These are phyloP conservation scores for Termitomyces sp. DNA, from an alignment of 768 basidiomycete genomes.

Conservation along the genomic window DNA sequence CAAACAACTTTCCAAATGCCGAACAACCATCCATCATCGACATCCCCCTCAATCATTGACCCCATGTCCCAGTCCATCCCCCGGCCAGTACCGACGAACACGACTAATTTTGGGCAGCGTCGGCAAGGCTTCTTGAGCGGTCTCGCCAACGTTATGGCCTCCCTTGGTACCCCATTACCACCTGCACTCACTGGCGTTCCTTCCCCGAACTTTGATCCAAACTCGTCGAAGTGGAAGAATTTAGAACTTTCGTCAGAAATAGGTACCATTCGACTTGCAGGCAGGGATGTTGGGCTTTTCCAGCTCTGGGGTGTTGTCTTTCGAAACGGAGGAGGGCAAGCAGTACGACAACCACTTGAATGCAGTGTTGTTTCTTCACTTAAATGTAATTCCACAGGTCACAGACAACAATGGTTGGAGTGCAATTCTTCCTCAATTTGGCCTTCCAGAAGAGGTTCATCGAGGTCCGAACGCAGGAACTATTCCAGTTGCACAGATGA, in stretches of 20 bases:
- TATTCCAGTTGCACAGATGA: constrained; percentile 40
- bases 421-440: constrained; percentile 47
- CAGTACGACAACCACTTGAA: constrained; percentile 37
- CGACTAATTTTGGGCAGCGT: constrained; percentile 42
- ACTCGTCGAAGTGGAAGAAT: constrained; percentile 56
- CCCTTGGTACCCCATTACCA: constrained; percentile 62
- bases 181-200: constrained; percentile 64
- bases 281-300: constrained; percentile 73
- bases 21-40: constrained; percentile 35
- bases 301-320: constrained; percentile 62
- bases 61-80: constrained; percentile 33
- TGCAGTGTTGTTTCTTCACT: constrained; percentile 8
- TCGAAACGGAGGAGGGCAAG: constrained; percentile 54
- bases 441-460: constrained; percentile 54
- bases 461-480: constrained; percentile 40
- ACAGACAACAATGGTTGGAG: constrained; percentile 52
- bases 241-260: constrained; percentile 59
- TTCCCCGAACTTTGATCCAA: constrained; percentile 56
- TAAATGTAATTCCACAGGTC: constrained; percentile 29
- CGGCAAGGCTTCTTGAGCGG: constrained; percentile 55
- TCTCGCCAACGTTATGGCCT: constrained; percentile 55
- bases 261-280: constrained; percentile 64
- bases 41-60: constrained; percentile 39
- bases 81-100: constrained; percentile 26
- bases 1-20: constrained; percentile 43